Evolutionary conservation across 164 flowering plant genomes (phyloP).

Genomic region (Malania oleifera): DNA sequence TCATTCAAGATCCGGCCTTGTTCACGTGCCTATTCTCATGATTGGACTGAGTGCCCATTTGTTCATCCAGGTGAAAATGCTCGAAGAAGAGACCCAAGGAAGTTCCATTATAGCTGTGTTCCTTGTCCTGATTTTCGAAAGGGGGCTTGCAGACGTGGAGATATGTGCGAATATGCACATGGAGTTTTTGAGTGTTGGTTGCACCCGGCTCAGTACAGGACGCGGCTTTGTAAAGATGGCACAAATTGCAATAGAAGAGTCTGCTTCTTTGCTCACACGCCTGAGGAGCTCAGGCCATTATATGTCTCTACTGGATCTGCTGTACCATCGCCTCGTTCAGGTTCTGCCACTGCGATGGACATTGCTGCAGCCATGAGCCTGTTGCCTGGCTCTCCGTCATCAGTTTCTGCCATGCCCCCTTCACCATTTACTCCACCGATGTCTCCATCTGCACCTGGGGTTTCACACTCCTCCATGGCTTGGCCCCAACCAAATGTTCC

Average conservation of each 20-base stretch:
- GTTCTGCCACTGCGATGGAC: slow-evolving; percentile 58
- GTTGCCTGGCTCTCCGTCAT: slow-evolving; percentile 77
- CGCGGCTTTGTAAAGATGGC: slow-evolving; percentile 92
- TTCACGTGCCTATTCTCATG: slow-evolving; percentile 94
- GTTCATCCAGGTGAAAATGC: slow-evolving; percentile 99
- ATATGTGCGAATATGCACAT: slow-evolving; percentile 94
- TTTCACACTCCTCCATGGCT: slow-evolving; percentile 49
- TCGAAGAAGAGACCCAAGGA: slow-evolving; percentile 88
- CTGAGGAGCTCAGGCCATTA: slow-evolving; percentile 82
- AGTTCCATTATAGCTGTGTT: slow-evolving; percentile 93
- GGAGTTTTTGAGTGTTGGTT: slow-evolving; percentile 99
- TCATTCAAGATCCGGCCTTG: slow-evolving; percentile 94
- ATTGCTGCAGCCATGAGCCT: slow-evolving; percentile 74
- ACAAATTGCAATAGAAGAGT: slow-evolving; percentile 66
- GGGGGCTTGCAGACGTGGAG: slow-evolving; percentile 87
- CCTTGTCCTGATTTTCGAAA: slow-evolving; percentile 96
- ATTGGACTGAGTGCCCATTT: slow-evolving; percentile 98
- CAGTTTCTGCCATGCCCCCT: slow-evolving; percentile 62
- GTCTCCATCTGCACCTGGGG: slow-evolving; percentile 76
- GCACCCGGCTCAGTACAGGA: slow-evolving; percentile 93
- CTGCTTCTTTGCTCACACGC: slow-evolving; percentile 89
- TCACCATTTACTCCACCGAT: slow-evolving; percentile 80
- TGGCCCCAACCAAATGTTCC: slow-evolving; percentile 89
- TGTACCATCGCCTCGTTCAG: slow-evolving; percentile 77
- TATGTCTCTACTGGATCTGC: slow-evolving; percentile 90